Percentiles rank a stretch among this genome's conserved stretches.
Conservation (phyloP, 1,284 basidiomycete species). For the Lentinus polychrous region DNA sequence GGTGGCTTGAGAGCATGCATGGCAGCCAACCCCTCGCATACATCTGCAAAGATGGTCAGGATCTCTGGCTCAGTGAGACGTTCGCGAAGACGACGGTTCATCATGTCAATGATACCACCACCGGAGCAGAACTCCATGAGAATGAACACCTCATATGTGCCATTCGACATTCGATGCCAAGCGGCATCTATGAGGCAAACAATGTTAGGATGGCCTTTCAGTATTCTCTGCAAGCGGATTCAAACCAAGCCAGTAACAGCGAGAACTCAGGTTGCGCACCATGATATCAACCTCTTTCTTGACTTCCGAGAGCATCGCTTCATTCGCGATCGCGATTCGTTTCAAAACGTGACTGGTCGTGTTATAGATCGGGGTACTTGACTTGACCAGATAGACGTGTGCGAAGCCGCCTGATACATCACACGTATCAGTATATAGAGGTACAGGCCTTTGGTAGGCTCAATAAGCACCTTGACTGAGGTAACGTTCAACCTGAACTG, state of each 20-base stretch:
- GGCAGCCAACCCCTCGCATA: constrained; percentile 87
- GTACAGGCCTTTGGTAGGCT: constrained; percentile 11
- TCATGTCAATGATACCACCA: constrained; percentile 98
- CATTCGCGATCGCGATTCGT: constrained; percentile 90
- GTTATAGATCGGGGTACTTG: constrained; percentile 79
- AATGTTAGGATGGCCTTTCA: constrained; percentile 88
- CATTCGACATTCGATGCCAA: constrained; percentile 76
- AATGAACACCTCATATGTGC: constrained; percentile 94
- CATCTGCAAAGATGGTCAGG: constrained; percentile 94
- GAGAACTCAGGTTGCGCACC: constrained; percentile 46
- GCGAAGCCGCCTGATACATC: constrained; percentile 84
- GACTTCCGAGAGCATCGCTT: constrained; percentile 83
- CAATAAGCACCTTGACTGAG: constrained; percentile 76
- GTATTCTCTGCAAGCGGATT: constrained; percentile 53
- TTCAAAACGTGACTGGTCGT: constrained; percentile 96
- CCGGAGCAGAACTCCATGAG: constrained; percentile 97
- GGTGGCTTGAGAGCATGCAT: constrained; percentile 94
- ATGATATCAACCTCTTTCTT: constrained; percentile 98
- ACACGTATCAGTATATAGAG: not conserved
- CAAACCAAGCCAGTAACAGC: constrained; percentile 12
- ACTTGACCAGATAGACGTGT: constrained; percentile 94
- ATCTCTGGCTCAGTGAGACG: constrained; percentile 94
- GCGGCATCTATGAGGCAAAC: constrained; percentile 94
- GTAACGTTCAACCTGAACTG: constrained; percentile 84
- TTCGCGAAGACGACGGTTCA: constrained; percentile 93